These are phyloP conservation scores for Calocybe indica DNA, from an alignment of 768 basidiomycete genomes.

Conservation along the genomic window DNA sequence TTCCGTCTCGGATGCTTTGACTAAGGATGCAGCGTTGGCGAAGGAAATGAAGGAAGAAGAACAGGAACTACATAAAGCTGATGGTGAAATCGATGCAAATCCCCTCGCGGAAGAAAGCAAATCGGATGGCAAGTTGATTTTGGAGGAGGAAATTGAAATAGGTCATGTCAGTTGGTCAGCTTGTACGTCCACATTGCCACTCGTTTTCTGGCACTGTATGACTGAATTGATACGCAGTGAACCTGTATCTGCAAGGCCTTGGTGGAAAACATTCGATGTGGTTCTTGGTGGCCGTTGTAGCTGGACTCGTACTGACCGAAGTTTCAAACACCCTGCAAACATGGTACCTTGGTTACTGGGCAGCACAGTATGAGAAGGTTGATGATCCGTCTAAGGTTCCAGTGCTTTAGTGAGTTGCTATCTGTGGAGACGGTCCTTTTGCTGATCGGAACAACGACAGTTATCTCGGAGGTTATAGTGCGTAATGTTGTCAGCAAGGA, in stretches of 20 bases:
- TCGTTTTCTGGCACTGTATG: conserved; percentile 5
- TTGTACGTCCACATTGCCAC: conserved; percentile 12
- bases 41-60: conserved; percentile 23
- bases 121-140: conserved; percentile 53
- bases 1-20: conserved; percentile 42
- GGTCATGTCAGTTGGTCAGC: conserved; percentile 53
- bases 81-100: conserved; percentile 17
- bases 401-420: conserved; percentile 24
- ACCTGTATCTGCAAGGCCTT: conserved; percentile 30
- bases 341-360: conserved; percentile 42
- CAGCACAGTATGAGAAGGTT: conserved; percentile 31
- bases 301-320: conserved; percentile 17
- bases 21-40: conserved; percentile 28
- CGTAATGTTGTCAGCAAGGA: conserved; percentile 1
- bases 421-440: too few species aligned
- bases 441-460: conserved; percentile 18
- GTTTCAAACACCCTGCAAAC: conserved; percentile 23
- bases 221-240: conserved; percentile 22
- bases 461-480: conserved; percentile 40
- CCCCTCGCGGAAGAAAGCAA: conserved; percentile 15
- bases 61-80: conserved; percentile 19
- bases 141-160: conserved; percentile 56
- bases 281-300: conserved; percentile 24
- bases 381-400: conserved; percentile 23
- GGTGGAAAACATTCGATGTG: conserved; percentile 27